phyloP scores from a whole-genome alignment of 345 rosid genomes.

The Noccaea caerulescens region DNA sequence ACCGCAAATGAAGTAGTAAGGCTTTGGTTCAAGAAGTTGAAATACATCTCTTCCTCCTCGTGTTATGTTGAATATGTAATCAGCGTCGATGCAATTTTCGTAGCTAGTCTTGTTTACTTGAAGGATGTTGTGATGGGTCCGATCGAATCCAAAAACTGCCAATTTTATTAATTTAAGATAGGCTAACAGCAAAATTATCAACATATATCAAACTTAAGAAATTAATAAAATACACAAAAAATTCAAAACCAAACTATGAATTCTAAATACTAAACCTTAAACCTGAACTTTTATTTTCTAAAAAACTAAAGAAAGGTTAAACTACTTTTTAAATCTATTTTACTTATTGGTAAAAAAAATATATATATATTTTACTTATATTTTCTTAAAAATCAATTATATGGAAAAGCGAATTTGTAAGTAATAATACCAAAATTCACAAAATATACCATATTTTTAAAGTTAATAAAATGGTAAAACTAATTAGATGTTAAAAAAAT shows the following conservation, averaged over 20 bases:
- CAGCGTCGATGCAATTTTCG: constrained; percentile 50
- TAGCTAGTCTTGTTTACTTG: constrained; percentile 69
- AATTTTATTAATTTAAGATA: background rate
- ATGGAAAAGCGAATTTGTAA: too few relatives aligned
- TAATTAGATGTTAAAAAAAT: too few relatives aligned
- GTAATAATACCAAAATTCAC: background rate
- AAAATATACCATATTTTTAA: background rate
- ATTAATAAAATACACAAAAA: too few relatives aligned
- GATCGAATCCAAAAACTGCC: constrained; percentile 56
- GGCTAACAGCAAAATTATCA: background rate
- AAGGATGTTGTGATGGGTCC: constrained; percentile 50
- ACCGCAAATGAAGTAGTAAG: constrained; percentile 66
- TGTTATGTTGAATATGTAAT: constrained; percentile 57
- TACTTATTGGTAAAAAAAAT: too few relatives aligned
- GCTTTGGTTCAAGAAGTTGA: constrained; percentile 51
- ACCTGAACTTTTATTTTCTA: too few relatives aligned
- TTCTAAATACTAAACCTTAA: too few relatives aligned
- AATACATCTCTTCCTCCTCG: constrained; percentile 71
- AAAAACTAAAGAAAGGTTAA: too few relatives aligned
- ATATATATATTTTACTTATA: too few relatives aligned
- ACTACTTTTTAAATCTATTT: too few relatives aligned
- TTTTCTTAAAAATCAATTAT: too few relatives aligned
- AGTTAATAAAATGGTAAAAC: too few relatives aligned
- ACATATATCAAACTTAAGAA: background rate
- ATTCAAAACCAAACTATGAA: too few relatives aligned